Base-by-base conservation (phyloP, 202 grass and related monocot genomes). In the Saccharum hybrid region DNA sequence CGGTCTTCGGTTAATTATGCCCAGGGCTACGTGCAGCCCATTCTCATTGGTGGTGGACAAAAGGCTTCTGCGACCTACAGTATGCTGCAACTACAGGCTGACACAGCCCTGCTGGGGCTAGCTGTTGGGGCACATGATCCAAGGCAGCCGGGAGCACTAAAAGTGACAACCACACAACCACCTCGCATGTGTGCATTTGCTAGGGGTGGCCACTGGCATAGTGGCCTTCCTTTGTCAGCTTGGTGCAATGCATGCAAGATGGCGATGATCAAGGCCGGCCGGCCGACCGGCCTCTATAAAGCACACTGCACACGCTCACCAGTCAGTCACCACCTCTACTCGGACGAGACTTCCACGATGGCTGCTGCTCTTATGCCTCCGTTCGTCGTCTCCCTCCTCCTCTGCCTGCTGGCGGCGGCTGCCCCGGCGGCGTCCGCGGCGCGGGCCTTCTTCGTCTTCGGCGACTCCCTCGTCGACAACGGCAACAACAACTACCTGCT, bases 371-470 rank as follows among this genome's bases (percentile, higher is more conserved):
- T 12, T 11, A 11, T 14, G 71, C 68, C 45, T 11, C 46, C 13
- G 70, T 45, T 71, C 42, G 22, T 62, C 23, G 1, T 36, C 42
- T 67, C 16, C 63, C 63, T 79, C 3, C 41, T 73, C 16, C 5
- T 30, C 38, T 77, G 38, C 59, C 59, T 66, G 9, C 39, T 71
- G 39, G 65, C 8, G 19, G 15, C 81, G 22, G 87, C 82, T 30
- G 79, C 71, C 11, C n/a, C 43, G 67, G 43, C 72, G 41, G 88
- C 77, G 8, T 80, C 88, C 31, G 90, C 88, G 70, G 83, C 91
- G 62, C 88, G 96, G 19, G 91, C 91, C 42, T 98, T 98, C 89
- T 98, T 98, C 82, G 93, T 98, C 13, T 98, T 98, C 79, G 93
- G 96, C 15, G 96, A 98, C 81, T 98, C 96, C 19, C 91, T 98